phyloP scores from a whole-genome alignment of 2,329 filamentous ascomycete species.

The Chaetomium globosum region DNA sequence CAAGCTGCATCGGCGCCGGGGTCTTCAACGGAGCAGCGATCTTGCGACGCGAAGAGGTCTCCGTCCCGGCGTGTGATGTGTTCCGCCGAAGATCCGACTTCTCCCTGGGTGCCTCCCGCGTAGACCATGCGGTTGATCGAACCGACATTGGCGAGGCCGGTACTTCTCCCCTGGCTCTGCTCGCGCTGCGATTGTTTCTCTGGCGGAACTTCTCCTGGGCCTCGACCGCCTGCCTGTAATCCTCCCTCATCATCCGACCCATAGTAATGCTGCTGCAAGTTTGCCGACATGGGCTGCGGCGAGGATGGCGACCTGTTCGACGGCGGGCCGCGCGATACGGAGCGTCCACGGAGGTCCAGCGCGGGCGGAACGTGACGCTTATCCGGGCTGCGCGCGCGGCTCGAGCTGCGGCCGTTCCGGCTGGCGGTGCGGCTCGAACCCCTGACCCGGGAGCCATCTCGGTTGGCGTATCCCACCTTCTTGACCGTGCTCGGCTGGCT shows the following conservation, averaged over 20 bases:
- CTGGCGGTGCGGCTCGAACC: constrained; percentile 53
- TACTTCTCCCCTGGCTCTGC: constrained; percentile 43
- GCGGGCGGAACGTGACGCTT: constrained; percentile 45
- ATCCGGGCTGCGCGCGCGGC: constrained; percentile 49
- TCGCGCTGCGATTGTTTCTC: constrained; percentile 57
- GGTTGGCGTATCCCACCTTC: constrained; percentile 45
- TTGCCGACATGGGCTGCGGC: constrained; percentile 72
- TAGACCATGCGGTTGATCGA: constrained; percentile 28
- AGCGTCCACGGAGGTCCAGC: constrained; percentile 62
- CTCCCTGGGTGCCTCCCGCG: constrained; percentile 32
- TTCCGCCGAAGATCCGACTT: constrained; percentile 35
- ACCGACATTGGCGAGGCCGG: constrained; percentile 43
- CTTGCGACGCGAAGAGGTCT: constrained; percentile 36
- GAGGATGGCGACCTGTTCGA: constrained; percentile 73
- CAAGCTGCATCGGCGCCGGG: constrained; percentile 45
- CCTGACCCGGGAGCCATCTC: constrained; percentile 40
- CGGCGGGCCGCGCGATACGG: constrained; percentile 61
- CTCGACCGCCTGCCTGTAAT: constrained; percentile 56
- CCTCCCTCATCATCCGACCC: constrained; percentile 68
- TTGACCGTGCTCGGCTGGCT: constrained; percentile 48
- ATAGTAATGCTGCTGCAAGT: constrained; percentile 50
- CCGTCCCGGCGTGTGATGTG: constrained; percentile 31
- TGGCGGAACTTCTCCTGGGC: constrained; percentile 60
- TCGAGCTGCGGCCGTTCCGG: constrained; percentile 39
- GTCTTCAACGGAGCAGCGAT: constrained; percentile 36